These are phyloP conservation scores for Suillus cothurnatus DNA, from an alignment of 768 basidiomycete genomes.

Conservation along the genomic window DNA sequence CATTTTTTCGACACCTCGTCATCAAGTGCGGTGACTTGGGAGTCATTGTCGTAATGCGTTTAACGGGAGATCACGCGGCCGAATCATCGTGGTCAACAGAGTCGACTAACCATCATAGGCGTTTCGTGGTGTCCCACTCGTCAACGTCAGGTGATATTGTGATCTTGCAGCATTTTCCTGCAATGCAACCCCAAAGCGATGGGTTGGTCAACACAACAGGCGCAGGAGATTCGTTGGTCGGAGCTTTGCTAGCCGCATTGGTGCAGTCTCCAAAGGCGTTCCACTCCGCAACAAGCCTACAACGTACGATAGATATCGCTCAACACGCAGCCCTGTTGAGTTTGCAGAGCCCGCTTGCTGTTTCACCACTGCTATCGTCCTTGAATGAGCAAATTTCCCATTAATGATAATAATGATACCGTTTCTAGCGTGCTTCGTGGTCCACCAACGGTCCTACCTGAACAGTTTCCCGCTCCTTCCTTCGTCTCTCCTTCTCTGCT, in stretches of 20 bases:
- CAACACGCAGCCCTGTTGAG: slow-evolving; percentile 69
- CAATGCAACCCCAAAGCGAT: slow-evolving; percentile 42
- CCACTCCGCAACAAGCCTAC: slow-evolving; percentile 46
- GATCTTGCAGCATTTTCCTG: slow-evolving; percentile 74
- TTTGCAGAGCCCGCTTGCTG: slow-evolving; percentile 57
- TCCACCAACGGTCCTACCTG: slow-evolving; percentile 56
- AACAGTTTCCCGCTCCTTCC: slow-evolving; percentile 56
- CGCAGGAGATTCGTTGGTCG: slow-evolving; percentile 90
- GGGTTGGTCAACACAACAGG: slow-evolving; percentile 78
- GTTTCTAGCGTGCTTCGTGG: slow-evolving; percentile 9
- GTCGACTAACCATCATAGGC: slow-evolving; percentile 45
- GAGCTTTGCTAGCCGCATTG: slow-evolving; percentile 75
- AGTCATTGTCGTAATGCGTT: slow-evolving; percentile 62
- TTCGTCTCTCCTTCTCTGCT: slow-evolving; percentile 49
- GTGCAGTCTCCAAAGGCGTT: slow-evolving; percentile 46
- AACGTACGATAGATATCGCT: slow-evolving; percentile 49
- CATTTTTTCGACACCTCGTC: slow-evolving; percentile 81
- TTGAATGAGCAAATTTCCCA: slow-evolving; percentile 11
- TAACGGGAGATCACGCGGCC: slow-evolving; percentile 41
- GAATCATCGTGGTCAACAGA: slow-evolving; percentile 53
- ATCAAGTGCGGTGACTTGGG: slow-evolving; percentile 83
- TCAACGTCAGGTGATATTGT: slow-evolving; percentile 47
- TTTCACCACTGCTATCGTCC: slow-evolving; percentile 62
- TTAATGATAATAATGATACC: background rate
- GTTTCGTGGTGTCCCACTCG: slow-evolving; percentile 56